Evolutionary conservation across 2,329 filamentous ascomycete genomes (phyloP).

Genomic region (Chrysosporium queenslandicum): DNA sequence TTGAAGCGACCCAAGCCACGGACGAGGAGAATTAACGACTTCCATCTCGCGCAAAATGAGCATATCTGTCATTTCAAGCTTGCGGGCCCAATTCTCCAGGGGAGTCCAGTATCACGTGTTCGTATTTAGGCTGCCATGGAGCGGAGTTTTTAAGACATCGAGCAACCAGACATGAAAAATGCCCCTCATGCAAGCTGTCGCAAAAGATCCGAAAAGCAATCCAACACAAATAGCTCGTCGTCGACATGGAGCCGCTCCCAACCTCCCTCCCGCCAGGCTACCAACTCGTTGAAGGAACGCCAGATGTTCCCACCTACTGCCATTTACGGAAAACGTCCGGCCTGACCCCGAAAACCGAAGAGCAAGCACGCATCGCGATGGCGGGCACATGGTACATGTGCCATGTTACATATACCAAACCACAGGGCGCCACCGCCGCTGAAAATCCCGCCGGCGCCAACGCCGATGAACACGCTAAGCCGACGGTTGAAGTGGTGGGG

Average conservation of each 20-base stretch:
- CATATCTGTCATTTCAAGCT: too few species aligned
- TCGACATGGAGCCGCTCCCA: neutral
- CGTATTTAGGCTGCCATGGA: too few species aligned
- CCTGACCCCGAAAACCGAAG: conserved; percentile 30
- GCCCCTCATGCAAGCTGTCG: too few species aligned
- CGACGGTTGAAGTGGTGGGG: conserved; percentile 26
- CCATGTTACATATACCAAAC: conserved; percentile 26
- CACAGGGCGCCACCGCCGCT: conserved; percentile 1
- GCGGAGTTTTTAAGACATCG: too few species aligned
- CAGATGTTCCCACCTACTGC: conserved; percentile 30
- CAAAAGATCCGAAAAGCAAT: too few species aligned
- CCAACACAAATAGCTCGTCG: too few species aligned
- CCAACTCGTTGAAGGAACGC: conserved; percentile 29
- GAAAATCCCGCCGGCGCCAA: neutral
- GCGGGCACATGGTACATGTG: conserved; percentile 39
- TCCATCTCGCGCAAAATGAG: too few species aligned
- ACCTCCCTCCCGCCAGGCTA: conserved; percentile 28
- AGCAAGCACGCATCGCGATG: conserved; percentile 31
- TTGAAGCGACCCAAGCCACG: too few species aligned
- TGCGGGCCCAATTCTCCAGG: too few species aligned
- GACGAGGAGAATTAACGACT: too few species aligned
- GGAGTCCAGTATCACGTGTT: too few species aligned
- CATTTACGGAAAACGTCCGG: conserved; percentile 31
- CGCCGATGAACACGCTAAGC: neutral
- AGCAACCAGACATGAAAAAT: too few species aligned